These are phyloP conservation scores for Pleurotus djamor DNA, from an alignment of 768 basidiomycete species.

Conservation along the genomic window DNA sequence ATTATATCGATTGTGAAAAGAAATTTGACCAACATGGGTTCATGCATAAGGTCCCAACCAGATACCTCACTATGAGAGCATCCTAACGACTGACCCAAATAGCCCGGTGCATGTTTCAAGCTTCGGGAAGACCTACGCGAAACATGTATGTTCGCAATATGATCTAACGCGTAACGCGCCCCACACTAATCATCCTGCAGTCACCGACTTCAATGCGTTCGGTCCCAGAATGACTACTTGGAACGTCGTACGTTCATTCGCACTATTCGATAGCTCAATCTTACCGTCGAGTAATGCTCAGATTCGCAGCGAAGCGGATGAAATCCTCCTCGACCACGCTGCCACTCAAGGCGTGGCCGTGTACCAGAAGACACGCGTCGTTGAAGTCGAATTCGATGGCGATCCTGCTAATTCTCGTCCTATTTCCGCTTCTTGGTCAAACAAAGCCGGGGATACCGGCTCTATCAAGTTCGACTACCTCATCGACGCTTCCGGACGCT, in stretches of 20 bases:
- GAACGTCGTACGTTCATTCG: not conserved
- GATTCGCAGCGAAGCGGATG: conserved; percentile 21
- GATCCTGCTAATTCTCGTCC: conserved; percentile 8
- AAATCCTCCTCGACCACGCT: conserved; percentile 20
- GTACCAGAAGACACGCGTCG: conserved; percentile 17
- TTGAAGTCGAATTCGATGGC: conserved; percentile 11
- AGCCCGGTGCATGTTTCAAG: not conserved
- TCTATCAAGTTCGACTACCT: conserved; percentile 17
- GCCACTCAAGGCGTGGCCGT: conserved; percentile 15
- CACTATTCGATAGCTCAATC: not conserved
- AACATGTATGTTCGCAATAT: not conserved
- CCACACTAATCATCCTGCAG: not conserved
- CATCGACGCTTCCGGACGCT: conserved; percentile 19
- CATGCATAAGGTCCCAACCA: conserved; percentile 37
- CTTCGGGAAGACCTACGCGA: not conserved
- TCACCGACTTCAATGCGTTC: not conserved
- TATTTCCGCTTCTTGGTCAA: conserved; percentile 15
- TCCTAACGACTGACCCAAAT: not conserved
- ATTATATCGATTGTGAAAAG: conserved; percentile 48
- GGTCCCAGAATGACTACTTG: not conserved
- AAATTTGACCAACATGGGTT: conserved; percentile 43
- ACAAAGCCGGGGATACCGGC: conserved; percentile 10
- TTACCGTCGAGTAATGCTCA: not conserved
- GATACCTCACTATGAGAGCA: not conserved
- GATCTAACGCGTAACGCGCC: no score